Percentiles rank a stretch among this genome's conserved stretches.
phyloP scores from a whole-genome alignment of 805 yeast species.

The Suhomyces faveliae region DNA sequence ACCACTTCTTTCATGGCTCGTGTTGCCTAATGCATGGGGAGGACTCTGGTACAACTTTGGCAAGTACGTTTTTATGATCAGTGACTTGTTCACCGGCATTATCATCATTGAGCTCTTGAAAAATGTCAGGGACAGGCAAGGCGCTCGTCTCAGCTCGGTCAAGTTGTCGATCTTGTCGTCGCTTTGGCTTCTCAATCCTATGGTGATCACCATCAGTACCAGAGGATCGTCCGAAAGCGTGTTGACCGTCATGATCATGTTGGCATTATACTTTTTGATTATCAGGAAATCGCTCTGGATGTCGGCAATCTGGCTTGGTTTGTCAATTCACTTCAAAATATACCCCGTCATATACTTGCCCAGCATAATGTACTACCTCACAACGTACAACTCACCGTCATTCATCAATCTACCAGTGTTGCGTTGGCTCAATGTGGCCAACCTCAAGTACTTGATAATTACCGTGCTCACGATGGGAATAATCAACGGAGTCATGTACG shows the following conservation, averaged over 20 bases:
- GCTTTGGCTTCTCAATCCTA: slow-evolving; percentile 89
- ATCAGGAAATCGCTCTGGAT: slow-evolving; percentile 23
- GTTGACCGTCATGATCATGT: slow-evolving; percentile 71
- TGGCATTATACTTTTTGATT: slow-evolving; percentile 49
- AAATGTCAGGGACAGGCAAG: not conserved
- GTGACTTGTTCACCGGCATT: slow-evolving; percentile 81
- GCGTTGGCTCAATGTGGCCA: slow-evolving; percentile 39
- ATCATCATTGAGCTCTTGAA: slow-evolving; percentile 42
- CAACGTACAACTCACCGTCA: slow-evolving; percentile 19
- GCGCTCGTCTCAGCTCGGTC: slow-evolving; percentile 23
- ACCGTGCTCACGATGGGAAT: slow-evolving; percentile 43
- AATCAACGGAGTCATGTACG: slow-evolving; percentile 61
- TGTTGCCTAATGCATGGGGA: slow-evolving; percentile 62
- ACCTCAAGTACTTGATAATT: slow-evolving; percentile 28
- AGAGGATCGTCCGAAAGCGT: slow-evolving; percentile 93
- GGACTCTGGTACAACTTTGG: slow-evolving; percentile 59
- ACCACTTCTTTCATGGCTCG: slow-evolving; percentile 81
- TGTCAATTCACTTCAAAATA: slow-evolving; percentile 84
- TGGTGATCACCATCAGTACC: slow-evolving; percentile 90
- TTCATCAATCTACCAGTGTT: slow-evolving; percentile 26
- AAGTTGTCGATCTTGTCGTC: slow-evolving; percentile 47
- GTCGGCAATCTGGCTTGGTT: slow-evolving; percentile 57
- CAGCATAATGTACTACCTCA: slow-evolving; percentile 52
- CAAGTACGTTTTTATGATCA: slow-evolving; percentile 68
- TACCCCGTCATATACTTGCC: slow-evolving; percentile 91